phyloP scores from a whole-genome alignment of 495 filamentous ascomycete genomes.

The Aspergillus diversus region DNA sequence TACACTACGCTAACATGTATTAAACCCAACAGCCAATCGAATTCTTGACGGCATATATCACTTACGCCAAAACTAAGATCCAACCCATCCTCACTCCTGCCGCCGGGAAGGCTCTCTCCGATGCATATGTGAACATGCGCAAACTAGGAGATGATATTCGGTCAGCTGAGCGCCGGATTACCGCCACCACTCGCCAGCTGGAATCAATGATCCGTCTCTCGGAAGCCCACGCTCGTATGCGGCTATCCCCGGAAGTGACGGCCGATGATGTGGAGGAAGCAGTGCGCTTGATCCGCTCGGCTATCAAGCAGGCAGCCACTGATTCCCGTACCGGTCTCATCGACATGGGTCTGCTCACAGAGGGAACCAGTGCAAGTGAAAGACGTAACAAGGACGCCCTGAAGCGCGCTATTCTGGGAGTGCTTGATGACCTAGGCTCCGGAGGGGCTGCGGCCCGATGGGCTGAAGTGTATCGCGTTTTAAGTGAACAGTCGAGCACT shows the following conservation, averaged over 20 bases:
- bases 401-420: constrained; percentile 72
- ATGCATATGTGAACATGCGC: constrained; percentile 93
- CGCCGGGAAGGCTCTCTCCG: constrained; percentile 78
- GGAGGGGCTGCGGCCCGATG: constrained; percentile 68
- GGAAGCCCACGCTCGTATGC: constrained; percentile 98
- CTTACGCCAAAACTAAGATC: constrained; percentile 86
- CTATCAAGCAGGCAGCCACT: constrained; percentile 96
- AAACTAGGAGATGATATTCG: constrained; percentile 95
- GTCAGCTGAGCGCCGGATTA: constrained; percentile 91
- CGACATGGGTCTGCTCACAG: constrained; percentile 93
- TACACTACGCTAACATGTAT: constrained; percentile 17
- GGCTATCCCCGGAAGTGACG: constrained; percentile 75
- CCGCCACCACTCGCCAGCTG: constrained; percentile 92
- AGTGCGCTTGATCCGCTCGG: constrained; percentile 85
- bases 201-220: constrained; percentile 96
- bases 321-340: constrained; percentile 90
- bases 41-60: constrained; percentile 95
- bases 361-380: constrained; percentile 85
- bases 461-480: constrained; percentile 69
- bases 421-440: constrained; percentile 76
- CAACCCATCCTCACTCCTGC: constrained; percentile 78
- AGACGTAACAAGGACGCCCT: constrained; percentile 78
- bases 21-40: constrained; percentile 71
- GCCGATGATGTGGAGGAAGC: constrained; percentile 86
- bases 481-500: constrained; percentile 76